phyloP scores from a whole-genome alignment of 208 protist genomes.

The Trypanosoma brucei region DNA sequence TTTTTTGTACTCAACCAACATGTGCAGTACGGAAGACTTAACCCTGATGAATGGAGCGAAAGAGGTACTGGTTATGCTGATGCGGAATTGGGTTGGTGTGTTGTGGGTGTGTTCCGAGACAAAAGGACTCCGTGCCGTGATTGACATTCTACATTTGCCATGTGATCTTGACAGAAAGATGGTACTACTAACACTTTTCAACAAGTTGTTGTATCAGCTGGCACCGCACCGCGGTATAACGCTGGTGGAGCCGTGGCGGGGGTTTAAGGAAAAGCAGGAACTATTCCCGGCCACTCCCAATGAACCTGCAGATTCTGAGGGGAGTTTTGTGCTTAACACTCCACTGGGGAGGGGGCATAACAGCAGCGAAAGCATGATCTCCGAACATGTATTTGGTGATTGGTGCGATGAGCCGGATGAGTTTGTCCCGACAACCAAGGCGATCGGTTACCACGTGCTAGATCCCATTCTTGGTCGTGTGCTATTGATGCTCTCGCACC shows the following conservation, averaged over 20 bases:
- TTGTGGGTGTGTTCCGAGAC: constrained; percentile 74
- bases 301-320: not conserved
- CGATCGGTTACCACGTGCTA: constrained; percentile 78
- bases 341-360: not conserved
- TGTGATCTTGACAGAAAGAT: constrained; percentile 80
- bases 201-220: constrained; percentile 63
- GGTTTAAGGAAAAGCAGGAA: constrained; percentile 53
- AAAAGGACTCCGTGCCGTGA: constrained; percentile 67
- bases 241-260: constrained; percentile 57
- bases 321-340: not conserved
- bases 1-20: constrained; percentile 46
- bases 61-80: constrained; percentile 65
- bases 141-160: constrained; percentile 81
- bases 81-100: constrained; percentile 71
- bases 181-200: constrained; percentile 83
- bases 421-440: constrained; percentile 80
- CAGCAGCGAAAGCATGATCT: not conserved
- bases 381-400: constrained; percentile 5
- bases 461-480: constrained; percentile 72
- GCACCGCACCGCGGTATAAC: constrained; percentile 77
- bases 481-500: constrained; percentile 68
- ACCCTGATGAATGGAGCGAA: constrained; percentile 69
- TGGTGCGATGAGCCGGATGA: constrained; percentile 18
- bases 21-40: constrained; percentile 26
- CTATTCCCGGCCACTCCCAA: constrained; percentile 15